A percentile compares a stretch with the other conserved stretches of the same genome.
Evolutionary conservation across 768 basidiomycete genomes (phyloP).

Genomic region (Lactarius tabidus): DNA sequence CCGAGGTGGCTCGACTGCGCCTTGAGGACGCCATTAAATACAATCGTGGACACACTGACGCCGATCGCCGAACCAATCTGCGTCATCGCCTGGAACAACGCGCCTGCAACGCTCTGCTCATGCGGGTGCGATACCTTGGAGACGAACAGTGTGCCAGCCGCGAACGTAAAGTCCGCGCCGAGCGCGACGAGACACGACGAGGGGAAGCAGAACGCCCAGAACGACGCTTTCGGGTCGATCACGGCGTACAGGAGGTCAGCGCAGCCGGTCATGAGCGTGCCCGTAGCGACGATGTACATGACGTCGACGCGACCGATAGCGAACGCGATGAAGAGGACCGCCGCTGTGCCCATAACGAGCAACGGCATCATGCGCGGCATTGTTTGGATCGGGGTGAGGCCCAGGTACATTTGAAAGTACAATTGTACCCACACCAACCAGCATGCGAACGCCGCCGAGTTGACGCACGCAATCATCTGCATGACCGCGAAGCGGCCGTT

Average conservation of each 20-base stretch:
- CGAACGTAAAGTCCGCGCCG: constrained; percentile 75
- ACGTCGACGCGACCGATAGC: constrained; percentile 54
- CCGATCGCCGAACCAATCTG: constrained; percentile 73
- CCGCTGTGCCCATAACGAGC: constrained; percentile 60
- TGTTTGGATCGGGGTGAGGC: constrained; percentile 51
- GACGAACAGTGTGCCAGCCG: constrained; percentile 69
- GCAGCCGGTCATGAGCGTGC: constrained; percentile 53
- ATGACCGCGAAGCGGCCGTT: constrained; percentile 59
- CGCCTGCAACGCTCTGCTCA: constrained; percentile 75
- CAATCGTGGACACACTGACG: constrained; percentile 68
- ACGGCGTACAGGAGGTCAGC: constrained; percentile 67
- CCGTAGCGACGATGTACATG: constrained; percentile 48
- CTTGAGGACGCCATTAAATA: constrained; percentile 51
- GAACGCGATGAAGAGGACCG: constrained; percentile 62
- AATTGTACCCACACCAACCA: constrained; percentile 60
- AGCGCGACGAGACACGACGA: constrained; percentile 60
- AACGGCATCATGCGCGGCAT: constrained; percentile 69
- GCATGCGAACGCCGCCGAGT: constrained; percentile 54
- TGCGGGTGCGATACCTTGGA: constrained; percentile 61
- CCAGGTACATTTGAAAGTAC: constrained; percentile 66
- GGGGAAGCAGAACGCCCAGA: constrained; percentile 77
- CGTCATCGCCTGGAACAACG: constrained; percentile 74
- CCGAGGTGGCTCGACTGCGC: constrained; percentile 34
- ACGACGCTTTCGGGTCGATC: constrained; percentile 51
- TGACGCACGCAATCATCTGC: constrained; percentile 56